phyloP scores from a whole-genome alignment of 2,329 filamentous ascomycete species.

The Parastagonospora nodorum region DNA sequence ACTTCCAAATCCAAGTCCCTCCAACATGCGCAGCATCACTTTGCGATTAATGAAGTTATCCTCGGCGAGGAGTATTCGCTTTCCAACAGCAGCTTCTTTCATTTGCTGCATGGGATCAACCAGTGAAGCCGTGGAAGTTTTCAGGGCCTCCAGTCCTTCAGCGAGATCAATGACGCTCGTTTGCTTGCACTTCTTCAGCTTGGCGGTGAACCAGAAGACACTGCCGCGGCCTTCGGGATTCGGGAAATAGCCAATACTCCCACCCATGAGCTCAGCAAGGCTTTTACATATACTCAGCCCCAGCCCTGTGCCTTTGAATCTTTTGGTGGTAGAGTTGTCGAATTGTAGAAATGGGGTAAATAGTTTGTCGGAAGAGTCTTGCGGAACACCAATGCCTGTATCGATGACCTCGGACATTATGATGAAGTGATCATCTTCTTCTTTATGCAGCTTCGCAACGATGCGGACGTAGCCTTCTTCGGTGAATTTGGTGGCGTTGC shows the following conservation, averaged over 20 bases:
- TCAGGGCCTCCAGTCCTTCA: conserved; percentile 9
- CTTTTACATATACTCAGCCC: conserved; percentile 64
- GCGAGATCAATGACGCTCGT: conserved; percentile 16
- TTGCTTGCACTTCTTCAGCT: conserved; percentile 37
- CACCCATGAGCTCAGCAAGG: conserved; percentile 62
- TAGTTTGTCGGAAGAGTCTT: conserved; percentile 52
- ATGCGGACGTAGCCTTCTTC: conserved; percentile 60
- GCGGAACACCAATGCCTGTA: conserved; percentile 60
- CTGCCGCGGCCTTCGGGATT: conserved; percentile 57
- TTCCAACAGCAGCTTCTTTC: conserved; percentile 22
- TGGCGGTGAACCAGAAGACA: conserved; percentile 57
- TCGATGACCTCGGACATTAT: conserved; percentile 61
- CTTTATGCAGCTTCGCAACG: conserved; percentile 45
- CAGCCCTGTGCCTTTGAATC: conserved; percentile 61
- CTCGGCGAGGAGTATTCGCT: conserved; percentile 50
- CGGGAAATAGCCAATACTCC: conserved; percentile 54
- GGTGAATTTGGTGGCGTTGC: conserved; percentile 68
- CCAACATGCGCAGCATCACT: conserved; percentile 54
- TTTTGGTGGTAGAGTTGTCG: conserved; percentile 59
- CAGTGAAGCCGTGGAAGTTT: conserved; percentile 5
- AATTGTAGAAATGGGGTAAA: conserved; percentile 64
- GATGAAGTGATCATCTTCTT: conserved; percentile 51
- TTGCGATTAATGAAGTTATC: conserved; percentile 56
- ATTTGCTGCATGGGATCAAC: conserved; percentile 28
- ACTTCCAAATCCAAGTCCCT: conserved; percentile 39